These are phyloP conservation scores for Metschnikowia vanudenii DNA, from an alignment of 805 yeast species.

Conservation along the genomic window DNA sequence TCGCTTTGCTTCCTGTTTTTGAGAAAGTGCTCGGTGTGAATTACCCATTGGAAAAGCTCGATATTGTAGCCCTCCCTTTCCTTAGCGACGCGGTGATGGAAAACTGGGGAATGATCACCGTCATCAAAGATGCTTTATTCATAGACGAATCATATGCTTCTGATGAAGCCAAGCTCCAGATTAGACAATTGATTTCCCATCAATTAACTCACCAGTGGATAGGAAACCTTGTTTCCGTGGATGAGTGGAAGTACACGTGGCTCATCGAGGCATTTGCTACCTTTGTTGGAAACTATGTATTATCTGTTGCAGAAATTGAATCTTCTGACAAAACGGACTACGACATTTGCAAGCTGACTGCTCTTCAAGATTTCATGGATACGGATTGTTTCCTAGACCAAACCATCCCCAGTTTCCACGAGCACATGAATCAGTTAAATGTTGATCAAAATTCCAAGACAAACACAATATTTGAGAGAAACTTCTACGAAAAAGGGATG, in stretches of 20 bases:
- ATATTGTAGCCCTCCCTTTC: conserved; percentile 67
- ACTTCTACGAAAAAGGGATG: conserved; percentile 61
- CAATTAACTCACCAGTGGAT: conserved; percentile 81
- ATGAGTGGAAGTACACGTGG: conserved; percentile 70
- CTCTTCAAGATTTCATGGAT: conserved; percentile 33
- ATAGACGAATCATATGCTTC: conserved; percentile 24
- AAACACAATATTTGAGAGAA: conserved; percentile 47
- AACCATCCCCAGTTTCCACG: conserved; percentile 35
- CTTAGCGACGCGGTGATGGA: conserved; percentile 80
- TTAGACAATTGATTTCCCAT: conserved; percentile 62
- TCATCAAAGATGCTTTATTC: conserved; percentile 49
- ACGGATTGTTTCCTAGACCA: conserved; percentile 31
- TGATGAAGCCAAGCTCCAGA: conserved; percentile 26
- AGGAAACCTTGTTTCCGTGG: conserved; percentile 66
- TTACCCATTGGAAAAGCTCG: conserved; percentile 65
- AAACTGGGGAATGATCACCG: conserved; percentile 68
- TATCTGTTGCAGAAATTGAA: conserved; percentile 22
- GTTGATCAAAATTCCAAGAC: conserved; percentile 30
- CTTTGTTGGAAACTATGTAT: conserved; percentile 55
- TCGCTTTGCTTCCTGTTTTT: conserved; percentile 47
- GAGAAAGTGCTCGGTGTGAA: conserved; percentile 41
- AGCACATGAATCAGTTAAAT: conserved; percentile 28
- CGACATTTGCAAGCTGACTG: conserved; percentile 14
- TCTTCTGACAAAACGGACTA: conserved; percentile 15
- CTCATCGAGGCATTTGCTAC: conserved; percentile 79